Evolutionary conservation across 805 yeast species (phyloP), one percentile per base, ranked within the genome.

Genomic region (Starmerella floris): DNA sequence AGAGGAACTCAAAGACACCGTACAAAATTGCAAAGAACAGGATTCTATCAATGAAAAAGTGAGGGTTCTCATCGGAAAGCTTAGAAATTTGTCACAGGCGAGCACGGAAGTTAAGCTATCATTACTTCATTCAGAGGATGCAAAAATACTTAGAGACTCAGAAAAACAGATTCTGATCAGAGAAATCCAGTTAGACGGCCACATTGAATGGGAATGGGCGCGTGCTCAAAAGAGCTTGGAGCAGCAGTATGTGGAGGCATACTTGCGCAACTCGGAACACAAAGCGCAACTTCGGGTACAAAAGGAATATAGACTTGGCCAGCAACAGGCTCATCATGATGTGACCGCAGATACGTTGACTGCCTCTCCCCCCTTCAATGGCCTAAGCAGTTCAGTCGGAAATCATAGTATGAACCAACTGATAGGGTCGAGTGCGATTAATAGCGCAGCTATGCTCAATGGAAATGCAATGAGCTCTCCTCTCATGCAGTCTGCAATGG

Each of bases 121-220:
- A 9, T 19, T 46, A 3, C 23, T 46, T 27, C 10, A 26, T 3
- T 19, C 40, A 3, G 30, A 33, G 15, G 43, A 40, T 3, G 40
- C 42, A 6, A 30, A 22, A n/a, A 17, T 23, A 3, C 16, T 26
- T 17, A 3, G 8, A 3, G 37, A 23, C 8, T 5, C 13, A 4
- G 39, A 36, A 8, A 8, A 23, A 10, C 23, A 36, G n/a, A 4
- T 15, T n/a, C 32, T 46, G 9, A 41, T 35, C 16, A 35, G 27
- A 16, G 60, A 52, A 11, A 42, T 46, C 19, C 41, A 33, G 30
- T 34, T 46, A 17, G 45, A 46, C 30, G 35, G 35, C 16, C 44
- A 44, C 21, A 45, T 61, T 9, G 68, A 64, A 39, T 51, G 46
- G 16, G 54, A 56, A 17, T 64, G 68, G 68, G 46, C 49, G 21